Evolutionary conservation across 768 basidiomycete species (phyloP), one percentile per base, ranked within the genome.

Genomic region (Phaeotremella fagi): DNA sequence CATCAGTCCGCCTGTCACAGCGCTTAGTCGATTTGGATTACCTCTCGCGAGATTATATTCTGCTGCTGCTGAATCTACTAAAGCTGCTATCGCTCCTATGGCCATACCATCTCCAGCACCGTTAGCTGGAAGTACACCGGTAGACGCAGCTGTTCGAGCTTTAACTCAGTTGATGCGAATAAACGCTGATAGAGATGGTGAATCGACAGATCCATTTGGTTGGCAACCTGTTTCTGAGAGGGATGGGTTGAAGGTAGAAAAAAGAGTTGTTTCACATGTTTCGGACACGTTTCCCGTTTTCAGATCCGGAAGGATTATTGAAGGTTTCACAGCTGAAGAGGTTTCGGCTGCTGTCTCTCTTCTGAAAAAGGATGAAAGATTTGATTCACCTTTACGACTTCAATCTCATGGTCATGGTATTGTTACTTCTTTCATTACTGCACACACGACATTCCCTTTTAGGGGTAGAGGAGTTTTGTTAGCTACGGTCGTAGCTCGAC

Each of bases 261-360:
- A 85, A 65, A 86, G 86, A 66, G 72, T 84, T n/a, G 80, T 82
- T 5, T 80, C 86, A 0, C 83, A 86, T 49, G 81, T 94, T 4
- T 94, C 90, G 4, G 79, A 85, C 1, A 77, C 82, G 48, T 82
- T 91, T 27, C 89, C 90, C 0, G 83, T 98, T 2, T 85, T 90
- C 72, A 85, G 84, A 61, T 90, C 88, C 0, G 84, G 86, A 68
- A 88, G 88, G 75, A 89, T 97, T 55, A 85, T 98, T 45, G 88
- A 97, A 69, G 90, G 91, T 3, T 82, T 92, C 11, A 87, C 90
- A 1, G 91, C 91, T 0, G 92, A 95, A 67, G 94, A 99, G 71
- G 78, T 97, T 29, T 84, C 83, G 0, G 79, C 84, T 1, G 79
- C 79, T 6, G 85, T 84, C 56, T 80, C 81, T 35, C 81, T 83